Evolutionary conservation across 2,329 filamentous ascomycete genomes (phyloP), one percentile per base, ranked within the genome.

Genomic region (Botrytis hyacinthi): DNA sequence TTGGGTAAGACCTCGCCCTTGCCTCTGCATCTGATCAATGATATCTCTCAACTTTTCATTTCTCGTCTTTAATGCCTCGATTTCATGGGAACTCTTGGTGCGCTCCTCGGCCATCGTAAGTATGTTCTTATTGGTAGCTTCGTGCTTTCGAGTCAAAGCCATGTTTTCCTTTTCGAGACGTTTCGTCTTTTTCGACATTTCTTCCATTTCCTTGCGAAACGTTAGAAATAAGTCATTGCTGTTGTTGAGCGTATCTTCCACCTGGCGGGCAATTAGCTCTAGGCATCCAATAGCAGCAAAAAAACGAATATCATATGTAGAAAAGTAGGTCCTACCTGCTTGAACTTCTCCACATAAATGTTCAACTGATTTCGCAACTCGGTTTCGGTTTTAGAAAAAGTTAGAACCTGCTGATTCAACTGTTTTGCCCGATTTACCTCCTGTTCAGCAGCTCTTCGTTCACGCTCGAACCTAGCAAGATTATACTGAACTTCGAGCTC

Each of bases 181-280:
- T 83, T 98, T 98, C 9, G 95, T 97, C 85, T 98, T 98, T 85
- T 98, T 98, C 0, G 95, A 97, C 95, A 98, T 98, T 81, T 98
- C 96, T 84, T 98, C 96, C 95, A 98, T 98, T 84, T 98, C 96
- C 84, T 97, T 98, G 72, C 95, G 90, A 84, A 98, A 98, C 0
- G 96, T 98, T 78, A 98, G 86, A 83, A 98, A 98, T 71, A 98
- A 86, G 82, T 98, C 96, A 85, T 98, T 98, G 83, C 94, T 97
- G 82, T 98, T 98, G 84, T 98, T 98, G 70, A 98, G 88, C 54
- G 95, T 98, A 84, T 98, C 96, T 88, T 98, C 95, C 81, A 98
- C 95, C 95, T 98, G 86, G 83, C 78, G 37, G 83, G 81, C 82
- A 83, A 83, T 87, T 86, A 86, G 78, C 72, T 76, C 73, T 74